phyloP scores from a whole-genome alignment of 257 asterid genomes.

The Cinchona pubescens region DNA sequence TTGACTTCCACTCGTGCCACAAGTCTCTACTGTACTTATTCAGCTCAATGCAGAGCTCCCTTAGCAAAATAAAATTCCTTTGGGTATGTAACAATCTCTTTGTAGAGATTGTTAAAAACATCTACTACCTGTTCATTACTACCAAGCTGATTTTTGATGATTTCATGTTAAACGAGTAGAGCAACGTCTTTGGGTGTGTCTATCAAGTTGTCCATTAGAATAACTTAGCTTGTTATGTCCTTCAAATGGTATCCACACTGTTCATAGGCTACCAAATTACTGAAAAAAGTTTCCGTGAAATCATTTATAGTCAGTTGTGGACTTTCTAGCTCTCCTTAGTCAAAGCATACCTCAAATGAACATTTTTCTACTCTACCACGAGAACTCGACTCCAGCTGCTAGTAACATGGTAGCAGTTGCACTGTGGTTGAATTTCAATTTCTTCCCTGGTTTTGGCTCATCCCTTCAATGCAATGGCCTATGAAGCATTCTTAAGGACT shows the following conservation, averaged over 20 bases:
- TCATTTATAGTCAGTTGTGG: conserved; percentile 24
- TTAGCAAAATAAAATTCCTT: conserved; percentile 22
- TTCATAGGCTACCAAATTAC: conserved; percentile 32
- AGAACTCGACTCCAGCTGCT: conserved; percentile 30
- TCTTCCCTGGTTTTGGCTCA: background rate
- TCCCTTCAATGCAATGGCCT: background rate
- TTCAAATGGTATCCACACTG: conserved; percentile 20
- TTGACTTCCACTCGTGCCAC: conserved; percentile 11
- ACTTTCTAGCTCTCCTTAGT: conserved; percentile 16
- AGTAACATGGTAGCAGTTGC: conserved; percentile 27
- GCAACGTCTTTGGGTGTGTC: conserved; percentile 28
- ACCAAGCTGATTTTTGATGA: conserved; percentile 15
- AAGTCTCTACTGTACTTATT: conserved; percentile 21
- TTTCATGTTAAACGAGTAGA: conserved; percentile 9
- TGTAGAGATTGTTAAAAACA: conserved; percentile 32
- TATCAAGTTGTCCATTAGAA: conserved; percentile 34
- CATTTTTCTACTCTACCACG: background rate
- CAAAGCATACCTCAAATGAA: conserved; percentile 23
- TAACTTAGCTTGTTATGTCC: conserved; percentile 30
- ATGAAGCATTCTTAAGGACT: conserved; percentile 23
- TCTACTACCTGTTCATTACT: conserved; percentile 20
- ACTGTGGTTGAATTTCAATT: conserved; percentile 19
- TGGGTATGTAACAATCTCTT: conserved; percentile 22
- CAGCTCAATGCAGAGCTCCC: conserved; percentile 12
- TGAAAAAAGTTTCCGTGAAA: conserved; percentile 25